Evolutionary conservation across 495 filamentous ascomycete genomes (phyloP), one percentile per base, ranked within the genome.

Genomic region (Geoglossum glabrum): DNA sequence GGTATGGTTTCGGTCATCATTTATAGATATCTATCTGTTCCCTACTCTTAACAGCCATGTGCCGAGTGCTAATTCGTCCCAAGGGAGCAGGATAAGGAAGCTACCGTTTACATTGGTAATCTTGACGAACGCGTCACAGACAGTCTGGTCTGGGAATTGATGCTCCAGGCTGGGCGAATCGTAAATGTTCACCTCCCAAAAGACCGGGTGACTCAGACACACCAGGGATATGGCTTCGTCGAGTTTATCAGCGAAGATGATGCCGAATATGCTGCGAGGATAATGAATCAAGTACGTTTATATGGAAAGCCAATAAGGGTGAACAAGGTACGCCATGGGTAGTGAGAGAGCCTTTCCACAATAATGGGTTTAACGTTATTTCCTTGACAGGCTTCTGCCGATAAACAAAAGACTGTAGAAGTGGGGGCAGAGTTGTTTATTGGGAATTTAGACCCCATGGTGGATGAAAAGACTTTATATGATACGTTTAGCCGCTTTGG

Each of bases 61-160:
- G n/a, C 43, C 43, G 4, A 26, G 43, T 49, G 56, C 33, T 33
- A 31, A 34, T 55, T 54, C 58, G 47, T 62, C 61, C 43, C 15
- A 63, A 95, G 90, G 90, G 90, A 97, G 68, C 92, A 99, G 73
- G 89, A 97, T 69, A 97, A 97, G 68, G 92, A 97, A 71, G 90
- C 90, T 52, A 99, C 92, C 19, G 86, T 96, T 68, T 99, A 99
- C 70, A 83, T 97, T 61, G 92, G 92, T 68, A 97, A 97, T 69
- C 84, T 99, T 64, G 92, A 99, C 70, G 92, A 99, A 72, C 84
- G 93, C 65, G 86, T 87, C 56, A 82, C 86, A 56, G 87, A 96
- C 70, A 83, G 83, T 63, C 73, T 96, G 54, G 81, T 99, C 64
- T 95, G 87, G 83, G 92, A 97, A 75, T 77, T 99, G 63, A 96